phyloP scores from a whole-genome alignment of 768 basidiomycete species.

The Russula foetens region DNA sequence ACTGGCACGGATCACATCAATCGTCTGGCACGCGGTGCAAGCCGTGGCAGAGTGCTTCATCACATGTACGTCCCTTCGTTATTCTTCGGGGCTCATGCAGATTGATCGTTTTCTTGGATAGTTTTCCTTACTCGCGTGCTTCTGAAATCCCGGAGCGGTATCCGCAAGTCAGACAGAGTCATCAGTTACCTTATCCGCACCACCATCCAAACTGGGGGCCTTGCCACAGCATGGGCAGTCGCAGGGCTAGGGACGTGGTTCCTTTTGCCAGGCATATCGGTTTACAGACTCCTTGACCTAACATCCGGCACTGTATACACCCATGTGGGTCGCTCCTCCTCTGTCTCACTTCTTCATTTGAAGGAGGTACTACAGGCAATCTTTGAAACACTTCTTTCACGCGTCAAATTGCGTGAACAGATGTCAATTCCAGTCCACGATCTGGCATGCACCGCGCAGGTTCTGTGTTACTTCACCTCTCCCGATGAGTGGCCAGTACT shows the following conservation, averaged over 20 bases:
- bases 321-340: neutral
- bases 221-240: slow-evolving; percentile 1
- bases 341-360: neutral
- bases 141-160: neutral
- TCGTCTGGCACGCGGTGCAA: neutral
- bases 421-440: neutral
- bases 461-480: neutral
- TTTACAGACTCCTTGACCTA: neutral
- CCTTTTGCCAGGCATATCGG: neutral
- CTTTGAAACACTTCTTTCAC: neutral
- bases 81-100: no score
- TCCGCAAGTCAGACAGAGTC: neutral
- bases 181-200: neutral
- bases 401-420: neutral
- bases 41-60: neutral
- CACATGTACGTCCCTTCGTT: neutral
- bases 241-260: neutral
- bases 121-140: neutral
- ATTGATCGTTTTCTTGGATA: neutral
- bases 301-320: neutral
- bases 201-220: neutral
- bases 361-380: neutral
- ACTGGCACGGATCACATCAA: neutral
- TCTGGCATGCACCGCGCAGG: neutral
- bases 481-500: neutral